Evolutionary conservation across 2,329 filamentous ascomycete species (phyloP), one percentile per base, ranked within the genome.

Genomic region (Penicillium sp.): DNA sequence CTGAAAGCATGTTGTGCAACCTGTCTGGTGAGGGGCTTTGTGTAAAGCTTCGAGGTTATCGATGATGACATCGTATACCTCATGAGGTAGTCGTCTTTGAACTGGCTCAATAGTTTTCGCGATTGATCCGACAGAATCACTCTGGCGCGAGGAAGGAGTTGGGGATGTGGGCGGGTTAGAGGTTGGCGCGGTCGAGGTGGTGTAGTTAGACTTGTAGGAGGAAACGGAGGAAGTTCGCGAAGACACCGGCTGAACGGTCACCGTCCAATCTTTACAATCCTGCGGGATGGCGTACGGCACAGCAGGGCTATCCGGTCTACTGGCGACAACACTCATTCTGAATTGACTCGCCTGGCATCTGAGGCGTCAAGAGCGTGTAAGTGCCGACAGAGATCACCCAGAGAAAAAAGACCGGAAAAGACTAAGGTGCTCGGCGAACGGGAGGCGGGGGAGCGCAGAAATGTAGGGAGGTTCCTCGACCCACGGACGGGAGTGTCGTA

Each of bases 31-130:
- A 13, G 73, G 64, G 7, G 67, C 69, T 14, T 73, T 67, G 63
- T 85, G 79, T 26, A 82, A 62, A 9, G 68, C 63, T 53, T 82
- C 75, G 37, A 86, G 65, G 55, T 84, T 80, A 33, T 75, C 70
- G 11, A 85, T 60, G 37, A 86, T 82, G 55, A 77, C 81, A 55
- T 83, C 79, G 59, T 84, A 84, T 5, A 86, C 79, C 58, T 83
- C 79, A 46, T 76, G 70, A 0, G 84, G 83, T 7, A 86, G 62
- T 19, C 74, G 73, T 57, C 79, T 76, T 63, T 82, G 66, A 41
- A 71, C 59, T 22, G 73, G 69, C 44, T 73, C 70, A 26, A 68
- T 52, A 52, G 69, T 70, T 48, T 69, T 71, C 49, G 67, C 61
- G 43, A 74, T 64, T 14, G 73, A 75, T 26, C 72, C 68, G 29